These are phyloP conservation scores for Betula pendula DNA, from an alignment of 306 rosid genomes.

Conservation along the genomic window DNA sequence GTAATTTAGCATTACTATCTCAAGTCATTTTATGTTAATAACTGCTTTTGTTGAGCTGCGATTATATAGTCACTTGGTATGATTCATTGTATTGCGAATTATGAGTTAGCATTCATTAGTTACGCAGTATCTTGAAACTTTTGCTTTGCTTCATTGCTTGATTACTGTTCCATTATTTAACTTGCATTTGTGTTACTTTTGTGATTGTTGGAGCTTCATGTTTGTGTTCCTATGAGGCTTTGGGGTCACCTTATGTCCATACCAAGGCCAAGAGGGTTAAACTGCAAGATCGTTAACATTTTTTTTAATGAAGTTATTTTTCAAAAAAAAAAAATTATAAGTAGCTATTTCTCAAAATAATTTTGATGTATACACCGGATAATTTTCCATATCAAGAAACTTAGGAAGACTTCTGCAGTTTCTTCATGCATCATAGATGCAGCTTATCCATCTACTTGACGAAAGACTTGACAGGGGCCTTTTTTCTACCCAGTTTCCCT, in stretches of 20 bases:
- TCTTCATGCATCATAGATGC: background rate
- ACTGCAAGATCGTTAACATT: no score
- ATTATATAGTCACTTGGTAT: background rate
- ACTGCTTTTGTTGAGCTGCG: background rate
- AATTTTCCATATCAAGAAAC: background rate
- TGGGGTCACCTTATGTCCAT: background rate
- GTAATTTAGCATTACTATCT: background rate
- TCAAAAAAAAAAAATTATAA: no score
- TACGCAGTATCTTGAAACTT: no score
- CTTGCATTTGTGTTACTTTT: background rate
- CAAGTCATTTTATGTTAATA: background rate
- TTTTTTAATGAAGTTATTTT: no score
- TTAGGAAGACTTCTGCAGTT: background rate
- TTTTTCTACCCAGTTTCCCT: background rate
- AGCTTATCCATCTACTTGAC: background rate
- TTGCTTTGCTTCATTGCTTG: background rate
- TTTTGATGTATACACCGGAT: background rate
- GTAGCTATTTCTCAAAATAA: background rate
- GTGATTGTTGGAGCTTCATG: background rate
- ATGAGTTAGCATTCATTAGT: background rate
- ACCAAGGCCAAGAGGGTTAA: no score
- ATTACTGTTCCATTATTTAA: background rate
- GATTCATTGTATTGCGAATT: background rate
- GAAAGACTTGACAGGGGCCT: background rate
- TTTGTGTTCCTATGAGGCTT: background rate